phyloP scores from a whole-genome alignment of 371 early-diverging fungal genomes.

The Actinomortierella ambigua region DNA sequence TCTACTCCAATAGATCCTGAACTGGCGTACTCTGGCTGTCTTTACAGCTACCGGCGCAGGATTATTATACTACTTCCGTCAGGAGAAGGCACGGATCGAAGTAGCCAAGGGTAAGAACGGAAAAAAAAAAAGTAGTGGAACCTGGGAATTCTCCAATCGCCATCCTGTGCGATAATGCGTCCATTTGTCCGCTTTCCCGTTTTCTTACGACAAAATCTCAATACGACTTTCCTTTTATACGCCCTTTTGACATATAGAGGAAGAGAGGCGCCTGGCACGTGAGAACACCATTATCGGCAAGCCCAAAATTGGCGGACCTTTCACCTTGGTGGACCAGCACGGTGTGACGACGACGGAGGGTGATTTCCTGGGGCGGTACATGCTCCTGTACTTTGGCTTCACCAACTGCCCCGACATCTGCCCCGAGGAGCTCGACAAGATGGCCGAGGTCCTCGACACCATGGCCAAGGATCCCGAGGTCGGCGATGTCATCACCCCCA shows the following conservation, averaged over 20 bases:
- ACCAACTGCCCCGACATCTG: slow-evolving; percentile 99
- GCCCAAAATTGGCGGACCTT: slow-evolving; percentile 95
- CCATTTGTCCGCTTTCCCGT: not conserved
- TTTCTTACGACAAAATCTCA: not conserved
- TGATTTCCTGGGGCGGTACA: slow-evolving; percentile 80
- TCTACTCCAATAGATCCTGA: slow-evolving; percentile 18
- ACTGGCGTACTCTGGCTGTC: slow-evolving; percentile 48
- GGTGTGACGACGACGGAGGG: slow-evolving; percentile 68
- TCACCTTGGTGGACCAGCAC: slow-evolving; percentile 81
- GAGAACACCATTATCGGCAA: slow-evolving; percentile 63
- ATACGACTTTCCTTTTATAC: too few species aligned
- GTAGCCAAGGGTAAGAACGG: slow-evolving; percentile 54
- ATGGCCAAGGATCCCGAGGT: slow-evolving; percentile 72
- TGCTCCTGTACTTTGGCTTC: slow-evolving; percentile 97
- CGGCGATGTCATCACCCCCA: slow-evolving; percentile 74
- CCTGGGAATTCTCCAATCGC: not conserved
- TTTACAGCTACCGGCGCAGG: slow-evolving; percentile 68
- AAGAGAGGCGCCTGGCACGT: slow-evolving; percentile 46
- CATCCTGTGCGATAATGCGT: not conserved
- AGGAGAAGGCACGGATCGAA: slow-evolving; percentile 65
- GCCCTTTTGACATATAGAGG: too few species aligned
- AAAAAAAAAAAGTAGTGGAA: too few species aligned
- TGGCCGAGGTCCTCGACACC: slow-evolving; percentile 86
- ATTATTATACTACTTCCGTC: slow-evolving; percentile 62
- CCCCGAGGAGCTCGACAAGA: slow-evolving; percentile 98